phyloP scores from a whole-genome alignment of 139 green algal species.

The Trebouxia sp. region DNA sequence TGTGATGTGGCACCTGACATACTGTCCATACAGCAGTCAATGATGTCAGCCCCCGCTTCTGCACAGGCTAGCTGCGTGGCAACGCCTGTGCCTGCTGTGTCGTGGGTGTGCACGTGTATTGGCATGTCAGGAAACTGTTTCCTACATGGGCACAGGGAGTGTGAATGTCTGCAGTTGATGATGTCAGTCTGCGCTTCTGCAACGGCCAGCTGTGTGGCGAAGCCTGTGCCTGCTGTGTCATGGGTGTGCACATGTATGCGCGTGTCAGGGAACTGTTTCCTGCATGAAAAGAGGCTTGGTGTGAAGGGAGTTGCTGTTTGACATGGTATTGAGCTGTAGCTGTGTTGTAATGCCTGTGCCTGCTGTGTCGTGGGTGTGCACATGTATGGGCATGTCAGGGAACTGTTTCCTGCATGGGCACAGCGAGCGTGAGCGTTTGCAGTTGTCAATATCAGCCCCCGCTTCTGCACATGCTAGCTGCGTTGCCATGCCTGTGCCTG shows the following conservation, averaged over 20 bases:
- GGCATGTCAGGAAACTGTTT: slow-evolving; percentile 74
- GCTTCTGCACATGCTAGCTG: slow-evolving; percentile 73
- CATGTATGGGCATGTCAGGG: slow-evolving; percentile 81
- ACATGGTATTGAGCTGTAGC: too few relatives aligned
- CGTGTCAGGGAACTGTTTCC: slow-evolving; percentile 68
- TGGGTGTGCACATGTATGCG: slow-evolving; percentile 87
- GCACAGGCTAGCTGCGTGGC: slow-evolving; percentile 75
- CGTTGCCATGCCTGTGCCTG: slow-evolving; percentile 68
- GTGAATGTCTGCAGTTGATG: slow-evolving; percentile 60
- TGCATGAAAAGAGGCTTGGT: neutral
- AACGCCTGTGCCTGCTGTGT: slow-evolving; percentile 82
- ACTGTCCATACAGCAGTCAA: slow-evolving; percentile 84
- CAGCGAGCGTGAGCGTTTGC: neutral
- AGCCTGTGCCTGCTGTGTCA: slow-evolving; percentile 76
- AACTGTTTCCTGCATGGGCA: slow-evolving; percentile 49
- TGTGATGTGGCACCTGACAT: slow-evolving; percentile 81
- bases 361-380: slow-evolving; percentile 96
- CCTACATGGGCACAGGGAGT: neutral
- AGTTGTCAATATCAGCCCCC: slow-evolving; percentile 90
- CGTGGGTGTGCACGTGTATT: slow-evolving; percentile 94
- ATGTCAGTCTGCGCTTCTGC: slow-evolving; percentile 86
- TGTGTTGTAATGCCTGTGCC: slow-evolving; percentile 72
- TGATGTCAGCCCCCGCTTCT: slow-evolving; percentile 85
- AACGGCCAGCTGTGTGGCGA: slow-evolving; percentile 74
- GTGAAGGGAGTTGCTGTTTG: too few relatives aligned